Conservation (phyloP, 352 stramenopile genomes). For the Globisporangium iwayamae region DNA sequence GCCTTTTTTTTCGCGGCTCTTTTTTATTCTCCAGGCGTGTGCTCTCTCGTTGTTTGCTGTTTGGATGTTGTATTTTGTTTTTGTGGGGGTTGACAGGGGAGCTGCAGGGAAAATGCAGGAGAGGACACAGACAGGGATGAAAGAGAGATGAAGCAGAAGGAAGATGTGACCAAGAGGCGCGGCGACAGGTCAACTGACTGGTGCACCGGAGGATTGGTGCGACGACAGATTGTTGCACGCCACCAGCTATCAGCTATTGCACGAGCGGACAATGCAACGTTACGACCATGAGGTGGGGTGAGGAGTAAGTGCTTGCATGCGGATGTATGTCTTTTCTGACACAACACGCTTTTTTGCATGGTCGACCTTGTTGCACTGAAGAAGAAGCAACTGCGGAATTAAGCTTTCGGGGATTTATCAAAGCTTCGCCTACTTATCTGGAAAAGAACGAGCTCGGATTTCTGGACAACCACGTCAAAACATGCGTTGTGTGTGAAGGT, state of each 20-base stretch:
- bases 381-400: too few relatives aligned
- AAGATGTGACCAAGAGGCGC: conserved; percentile 3
- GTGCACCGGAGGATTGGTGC: too few relatives aligned
- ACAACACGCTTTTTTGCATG: too few relatives aligned
- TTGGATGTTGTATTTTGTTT: not conserved
- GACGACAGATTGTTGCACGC: not conserved
- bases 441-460: too few relatives aligned
- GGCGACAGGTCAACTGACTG: not conserved
- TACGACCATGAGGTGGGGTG: not conserved
- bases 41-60: not conserved
- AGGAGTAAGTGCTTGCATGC: not conserved
- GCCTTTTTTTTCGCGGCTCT: not conserved
- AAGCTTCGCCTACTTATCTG: too few relatives aligned
- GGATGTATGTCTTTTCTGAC: not conserved
- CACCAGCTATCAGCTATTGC: not conserved
- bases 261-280: conserved; percentile 1
- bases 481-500: too few relatives aligned
- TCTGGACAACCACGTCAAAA: too few relatives aligned
- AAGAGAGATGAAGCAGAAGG: not conserved
- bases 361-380: too few relatives aligned
- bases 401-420: too few relatives aligned
- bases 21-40: not conserved
- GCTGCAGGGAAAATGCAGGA: too few relatives aligned
- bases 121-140: not conserved
- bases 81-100: too few relatives aligned